Percentiles rank a stretch among this genome's conserved stretches.
Evolutionary conservation across 2,329 filamentous ascomycete genomes (phyloP).

Genomic region (Neurospora crassa): DNA sequence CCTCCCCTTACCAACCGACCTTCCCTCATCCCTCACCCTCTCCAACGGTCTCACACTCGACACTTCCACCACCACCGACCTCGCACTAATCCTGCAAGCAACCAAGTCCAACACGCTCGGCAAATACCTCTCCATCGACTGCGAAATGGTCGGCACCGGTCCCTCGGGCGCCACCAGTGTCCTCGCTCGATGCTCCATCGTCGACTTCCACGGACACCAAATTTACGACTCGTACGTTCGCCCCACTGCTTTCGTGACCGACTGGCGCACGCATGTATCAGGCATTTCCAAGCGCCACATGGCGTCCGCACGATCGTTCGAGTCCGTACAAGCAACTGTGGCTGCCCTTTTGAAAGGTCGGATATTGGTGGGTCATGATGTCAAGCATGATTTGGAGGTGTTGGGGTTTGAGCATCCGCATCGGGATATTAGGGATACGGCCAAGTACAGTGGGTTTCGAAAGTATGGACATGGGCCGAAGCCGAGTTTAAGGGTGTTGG

Average conservation of each 20-base stretch:
- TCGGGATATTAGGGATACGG: slow-evolving; percentile 75
- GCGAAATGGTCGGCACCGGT: slow-evolving; percentile 93
- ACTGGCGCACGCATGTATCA: slow-evolving; percentile 83
- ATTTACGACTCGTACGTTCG: slow-evolving; percentile 90
- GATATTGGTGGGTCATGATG: slow-evolving; percentile 74
- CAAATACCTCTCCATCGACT: slow-evolving; percentile 89
- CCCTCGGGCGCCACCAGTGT: slow-evolving; percentile 54
- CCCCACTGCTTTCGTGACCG: slow-evolving; percentile 67
- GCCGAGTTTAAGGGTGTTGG: slow-evolving; percentile 53
- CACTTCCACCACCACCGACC: slow-evolving; percentile 31
- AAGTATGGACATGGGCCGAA: slow-evolving; percentile 59
- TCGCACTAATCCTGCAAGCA: slow-evolving; percentile 31
- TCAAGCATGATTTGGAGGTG: slow-evolving; percentile 69
- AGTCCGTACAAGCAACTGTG: slow-evolving; percentile 66
- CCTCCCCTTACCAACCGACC: not conserved
- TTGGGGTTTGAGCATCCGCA: slow-evolving; percentile 71
- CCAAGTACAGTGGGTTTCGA: slow-evolving; percentile 64
- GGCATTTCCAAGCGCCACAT: slow-evolving; percentile 72
- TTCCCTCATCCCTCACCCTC: not conserved
- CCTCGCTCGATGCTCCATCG: slow-evolving; percentile 78
- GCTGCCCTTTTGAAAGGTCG: slow-evolving; percentile 58
- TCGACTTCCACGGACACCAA: slow-evolving; percentile 88
- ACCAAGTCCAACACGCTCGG: slow-evolving; percentile 39
- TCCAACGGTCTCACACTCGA: not conserved
- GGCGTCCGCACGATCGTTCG: slow-evolving; percentile 58